Conservation (phyloP, 2,329 filamentous ascomycete species). For the Fusarium concolor region DNA sequence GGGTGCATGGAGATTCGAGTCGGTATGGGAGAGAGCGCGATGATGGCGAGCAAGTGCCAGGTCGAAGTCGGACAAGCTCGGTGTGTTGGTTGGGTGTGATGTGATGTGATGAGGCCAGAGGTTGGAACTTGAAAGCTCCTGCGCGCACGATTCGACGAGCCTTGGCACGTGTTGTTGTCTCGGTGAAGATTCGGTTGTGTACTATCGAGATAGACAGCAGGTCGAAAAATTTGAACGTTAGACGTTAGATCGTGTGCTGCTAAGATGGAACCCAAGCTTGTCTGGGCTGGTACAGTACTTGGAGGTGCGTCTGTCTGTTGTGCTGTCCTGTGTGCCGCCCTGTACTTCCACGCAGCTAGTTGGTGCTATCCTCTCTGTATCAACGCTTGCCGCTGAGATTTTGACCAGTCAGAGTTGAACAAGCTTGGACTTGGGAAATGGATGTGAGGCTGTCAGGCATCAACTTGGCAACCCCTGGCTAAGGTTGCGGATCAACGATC, state of each 20-base stretch:
- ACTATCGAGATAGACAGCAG: conserved; percentile 5
- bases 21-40: conserved; percentile 34
- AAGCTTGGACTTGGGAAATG: background rate
- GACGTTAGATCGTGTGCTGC: conserved; percentile 25
- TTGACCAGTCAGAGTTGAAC: conserved; percentile 44
- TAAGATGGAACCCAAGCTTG: conserved; percentile 27
- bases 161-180: conserved; percentile 33
- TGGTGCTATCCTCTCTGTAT: conserved; percentile 32
- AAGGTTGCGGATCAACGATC: conserved; percentile 7
- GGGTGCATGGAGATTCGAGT: conserved; percentile 53
- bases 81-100: conserved; percentile 25
- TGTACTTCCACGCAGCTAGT: conserved; percentile 35
- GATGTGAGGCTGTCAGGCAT: conserved; percentile 47
- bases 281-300: conserved; percentile 25
- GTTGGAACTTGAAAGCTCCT: conserved; percentile 21
- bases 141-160: conserved; percentile 24
- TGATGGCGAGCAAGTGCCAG: conserved; percentile 36
- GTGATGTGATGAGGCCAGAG: conserved; percentile 23
- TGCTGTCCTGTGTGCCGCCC: conserved; percentile 37
- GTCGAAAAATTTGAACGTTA: conserved; percentile 13
- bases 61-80: conserved; percentile 40
- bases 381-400: conserved; percentile 42
- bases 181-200: background rate
- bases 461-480: conserved; percentile 40
- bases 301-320: conserved; percentile 32